Evolutionary conservation across 2,329 filamentous ascomycete species (phyloP), one percentile per base, ranked within the genome.

Genomic region (Botrytis sinoallii): DNA sequence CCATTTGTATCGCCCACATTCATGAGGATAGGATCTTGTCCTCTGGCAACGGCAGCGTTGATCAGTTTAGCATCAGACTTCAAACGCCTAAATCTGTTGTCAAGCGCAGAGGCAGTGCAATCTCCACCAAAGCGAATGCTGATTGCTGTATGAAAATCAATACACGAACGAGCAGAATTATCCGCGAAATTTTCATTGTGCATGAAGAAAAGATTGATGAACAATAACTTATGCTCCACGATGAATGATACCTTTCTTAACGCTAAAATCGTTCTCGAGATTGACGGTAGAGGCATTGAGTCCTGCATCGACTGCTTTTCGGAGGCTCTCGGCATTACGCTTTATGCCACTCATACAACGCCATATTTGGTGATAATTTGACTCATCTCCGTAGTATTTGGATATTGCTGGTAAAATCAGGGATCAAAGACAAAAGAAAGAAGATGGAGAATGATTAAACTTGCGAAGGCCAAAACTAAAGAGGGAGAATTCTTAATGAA

Each of bases 401-500:
- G 87, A 86, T 70, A 90, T 89, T 66, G 89, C 88, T 90, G 61
- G 35, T 1, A 73, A 9, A 65, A 60, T 42, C 57, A 57, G 48
- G 73, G 14, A 68, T 25, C 38, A 61, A 52, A 59, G 61, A 63
- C 60, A 63, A 63, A 60, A 67, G 44, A 40, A 46, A 69, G 22
- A 4, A 22, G 40, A 71, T 72, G 40, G 38, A 57, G 57, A 57
- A 18, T 4, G 12, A 64, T 63, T 25, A n/a, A 57, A 18, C 61
- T 60, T n/a, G 57, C 3, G 63, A n/a, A 20, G 48, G 4, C 0
- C 2, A 7, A 52, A 16, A 1, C 55, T 38, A 22, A 74, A 7
- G 42, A 38, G 48, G 61, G 66, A 20, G 4, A 4, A 0, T 18
- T 22, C 29, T 74, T 44, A 40, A 76, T 67, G 35, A 73, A 68